These are phyloP conservation scores for Whalleya microplaca DNA, from an alignment of 2,329 filamentous ascomycete genomes.

Conservation along the genomic window DNA sequence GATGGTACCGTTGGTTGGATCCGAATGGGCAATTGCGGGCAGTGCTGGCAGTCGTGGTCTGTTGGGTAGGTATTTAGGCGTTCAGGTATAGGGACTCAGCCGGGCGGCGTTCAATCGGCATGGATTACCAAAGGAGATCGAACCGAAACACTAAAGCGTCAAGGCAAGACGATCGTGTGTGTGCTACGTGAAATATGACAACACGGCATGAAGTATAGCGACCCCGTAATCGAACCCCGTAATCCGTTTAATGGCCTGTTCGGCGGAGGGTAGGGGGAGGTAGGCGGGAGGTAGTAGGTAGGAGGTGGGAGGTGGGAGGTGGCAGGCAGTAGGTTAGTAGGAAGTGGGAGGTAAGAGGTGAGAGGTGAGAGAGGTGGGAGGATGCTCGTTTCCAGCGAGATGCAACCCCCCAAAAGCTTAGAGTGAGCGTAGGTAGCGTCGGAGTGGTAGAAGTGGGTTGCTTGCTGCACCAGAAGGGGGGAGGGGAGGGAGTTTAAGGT, in stretches of 20 bases:
- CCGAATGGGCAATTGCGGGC: constrained; percentile 14
- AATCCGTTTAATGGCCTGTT: not conserved
- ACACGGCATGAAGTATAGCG: constrained; percentile 26
- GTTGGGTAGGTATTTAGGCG: not conserved
- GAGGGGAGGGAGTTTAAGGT: constrained; percentile 10
- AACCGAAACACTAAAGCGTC: constrained; percentile 18
- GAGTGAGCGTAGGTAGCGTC: too few species aligned
- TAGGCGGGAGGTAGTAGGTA: not conserved
- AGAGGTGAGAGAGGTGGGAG: too few species aligned
- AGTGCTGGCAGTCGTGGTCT: not conserved
- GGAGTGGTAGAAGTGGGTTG: constrained; percentile 2
- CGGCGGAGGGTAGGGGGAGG: constrained; percentile 12
- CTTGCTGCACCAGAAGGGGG: constrained; percentile 11
- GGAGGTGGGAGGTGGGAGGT: too few species aligned
- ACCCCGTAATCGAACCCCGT: constrained; percentile 18
- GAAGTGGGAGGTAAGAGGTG: too few species aligned
- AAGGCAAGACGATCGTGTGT: constrained; percentile 20
- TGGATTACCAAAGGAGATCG: constrained; percentile 11
- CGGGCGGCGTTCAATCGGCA: constrained; percentile 18
- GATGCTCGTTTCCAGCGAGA: too few species aligned
- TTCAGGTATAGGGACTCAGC: constrained; percentile 1
- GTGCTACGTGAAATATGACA: constrained; percentile 10
- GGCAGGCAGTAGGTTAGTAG: too few species aligned
- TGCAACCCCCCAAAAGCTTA: too few species aligned
- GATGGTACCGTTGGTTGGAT: constrained; percentile 13